Percentiles rank a stretch among this genome's conserved stretches.
Conservation (phyloP, 2,329 filamentous ascomycete genomes). For the Nemania serpens region DNA sequence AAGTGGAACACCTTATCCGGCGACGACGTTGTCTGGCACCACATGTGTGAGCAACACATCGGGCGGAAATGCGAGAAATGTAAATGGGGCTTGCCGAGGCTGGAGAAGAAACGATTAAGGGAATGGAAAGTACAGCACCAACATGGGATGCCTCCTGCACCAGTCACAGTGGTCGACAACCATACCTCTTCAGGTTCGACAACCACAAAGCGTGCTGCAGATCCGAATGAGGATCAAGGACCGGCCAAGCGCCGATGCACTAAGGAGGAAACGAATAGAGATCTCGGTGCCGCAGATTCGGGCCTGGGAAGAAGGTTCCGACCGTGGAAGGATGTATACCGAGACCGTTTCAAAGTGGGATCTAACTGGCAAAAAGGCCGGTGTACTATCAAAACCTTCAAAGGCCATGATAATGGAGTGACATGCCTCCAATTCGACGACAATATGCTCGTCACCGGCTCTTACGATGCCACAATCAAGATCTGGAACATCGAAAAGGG, state of each 20-base stretch:
- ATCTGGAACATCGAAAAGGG: slow-evolving; percentile 95
- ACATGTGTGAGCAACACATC: slow-evolving; percentile 93
- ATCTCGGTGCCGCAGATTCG: slow-evolving; percentile 24
- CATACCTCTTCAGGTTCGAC: slow-evolving; percentile 22
- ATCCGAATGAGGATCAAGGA: slow-evolving; percentile 33
- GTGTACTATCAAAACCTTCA: slow-evolving; percentile 81
- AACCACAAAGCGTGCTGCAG: slow-evolving; percentile 44
- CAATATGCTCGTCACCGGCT: slow-evolving; percentile 88
- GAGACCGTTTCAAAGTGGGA: slow-evolving; percentile 91
- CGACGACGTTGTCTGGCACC: slow-evolving; percentile 96
- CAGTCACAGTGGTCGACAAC: slow-evolving; percentile 15
- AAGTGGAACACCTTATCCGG: slow-evolving; percentile 91
- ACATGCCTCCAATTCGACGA: slow-evolving; percentile 75
- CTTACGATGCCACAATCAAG: slow-evolving; percentile 93
- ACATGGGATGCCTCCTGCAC: slow-evolving; percentile 52
- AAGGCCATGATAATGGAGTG: slow-evolving; percentile 85
- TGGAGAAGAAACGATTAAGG: slow-evolving; percentile 85
- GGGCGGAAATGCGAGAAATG: slow-evolving; percentile 86
- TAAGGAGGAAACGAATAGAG: slow-evolving; percentile 31
- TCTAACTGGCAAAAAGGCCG: slow-evolving; percentile 97
- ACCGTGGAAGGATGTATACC: slow-evolving; percentile 97
- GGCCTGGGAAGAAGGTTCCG: slow-evolving; percentile 58
- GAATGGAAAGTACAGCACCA: slow-evolving; percentile 79
- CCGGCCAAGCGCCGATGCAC: slow-evolving; percentile 45
- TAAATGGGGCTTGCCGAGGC: slow-evolving; percentile 87